phyloP scores from a whole-genome alignment of 2,329 filamentous ascomycete genomes.

The Cladosporium sp. region DNA sequence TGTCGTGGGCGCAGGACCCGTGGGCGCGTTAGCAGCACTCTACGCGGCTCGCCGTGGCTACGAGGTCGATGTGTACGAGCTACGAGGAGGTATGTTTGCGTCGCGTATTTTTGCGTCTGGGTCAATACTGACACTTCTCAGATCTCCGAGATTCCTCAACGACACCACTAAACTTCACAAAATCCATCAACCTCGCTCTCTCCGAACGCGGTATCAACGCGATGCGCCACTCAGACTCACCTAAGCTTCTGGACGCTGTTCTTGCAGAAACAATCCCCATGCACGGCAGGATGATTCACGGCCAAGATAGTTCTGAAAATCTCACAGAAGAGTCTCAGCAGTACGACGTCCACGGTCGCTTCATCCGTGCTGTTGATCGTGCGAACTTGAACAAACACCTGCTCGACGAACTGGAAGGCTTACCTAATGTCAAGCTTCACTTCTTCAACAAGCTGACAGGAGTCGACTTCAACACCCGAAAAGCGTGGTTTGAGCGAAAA shows the following conservation, averaged over 20 bases:
- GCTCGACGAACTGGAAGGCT: slow-evolving; percentile 77
- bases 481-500: slow-evolving; percentile 79
- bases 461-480: slow-evolving; percentile 75
- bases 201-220: slow-evolving; percentile 93
- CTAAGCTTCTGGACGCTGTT: slow-evolving; percentile 71
- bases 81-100: slow-evolving; percentile 73
- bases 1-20: slow-evolving; percentile 88
- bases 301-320: slow-evolving; percentile 62
- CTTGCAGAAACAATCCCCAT: slow-evolving; percentile 83
- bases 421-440: slow-evolving; percentile 87
- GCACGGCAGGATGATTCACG: slow-evolving; percentile 95
- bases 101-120: background rate
- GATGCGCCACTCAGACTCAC: slow-evolving; percentile 69
- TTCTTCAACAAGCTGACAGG: slow-evolving; percentile 94
- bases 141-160: slow-evolving; percentile 84
- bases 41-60: slow-evolving; percentile 89
- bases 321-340: slow-evolving; percentile 79
- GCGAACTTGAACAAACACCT: slow-evolving; percentile 79
- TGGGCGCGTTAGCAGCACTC: slow-evolving; percentile 86
- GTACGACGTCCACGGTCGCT: slow-evolving; percentile 85
- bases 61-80: slow-evolving; percentile 90
- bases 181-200: slow-evolving; percentile 95
- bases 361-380: slow-evolving; percentile 83
- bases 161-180: slow-evolving; percentile 89
- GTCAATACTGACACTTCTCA: slow-evolving; percentile 42